Evolutionary conservation across 257 asterid species (phyloP).

Genomic region (Solanum sejunctum): DNA sequence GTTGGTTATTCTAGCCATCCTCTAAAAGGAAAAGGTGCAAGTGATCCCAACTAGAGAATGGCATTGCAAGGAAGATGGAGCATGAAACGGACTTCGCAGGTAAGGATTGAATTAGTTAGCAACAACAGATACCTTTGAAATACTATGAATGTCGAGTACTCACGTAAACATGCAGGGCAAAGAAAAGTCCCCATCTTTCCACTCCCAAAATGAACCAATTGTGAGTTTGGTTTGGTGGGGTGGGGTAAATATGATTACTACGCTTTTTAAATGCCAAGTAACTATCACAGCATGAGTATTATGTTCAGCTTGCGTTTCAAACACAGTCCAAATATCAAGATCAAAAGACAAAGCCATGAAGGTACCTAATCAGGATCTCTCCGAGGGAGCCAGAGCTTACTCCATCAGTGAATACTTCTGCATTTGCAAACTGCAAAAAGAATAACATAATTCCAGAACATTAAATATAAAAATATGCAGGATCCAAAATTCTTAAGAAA

Average conservation of each 20-base stretch:
- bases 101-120: too few relatives aligned
- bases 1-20: background rate
- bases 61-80: background rate
- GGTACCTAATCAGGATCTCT: slow-evolving; percentile 68
- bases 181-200: background rate
- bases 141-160: background rate
- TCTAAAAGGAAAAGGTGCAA: background rate
- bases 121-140: background rate
- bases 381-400: slow-evolving; percentile 83
- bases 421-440: too few relatives aligned
- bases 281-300: background rate
- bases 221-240: background rate
- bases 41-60: background rate
- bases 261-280: background rate
- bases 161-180: background rate
- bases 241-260: background rate
- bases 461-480: too few relatives aligned
- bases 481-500: too few relatives aligned
- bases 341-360: background rate
- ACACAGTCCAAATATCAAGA: background rate
- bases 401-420: too few relatives aligned
- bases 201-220: background rate
- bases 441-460: too few relatives aligned
- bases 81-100: background rate
- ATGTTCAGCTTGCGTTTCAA: background rate